Percentiles rank a stretch among this genome's conserved stretches.
These are phyloP conservation scores for Spiromastix sp. DNA, from an alignment of 2,329 filamentous ascomycete species.

Conservation along the genomic window DNA sequence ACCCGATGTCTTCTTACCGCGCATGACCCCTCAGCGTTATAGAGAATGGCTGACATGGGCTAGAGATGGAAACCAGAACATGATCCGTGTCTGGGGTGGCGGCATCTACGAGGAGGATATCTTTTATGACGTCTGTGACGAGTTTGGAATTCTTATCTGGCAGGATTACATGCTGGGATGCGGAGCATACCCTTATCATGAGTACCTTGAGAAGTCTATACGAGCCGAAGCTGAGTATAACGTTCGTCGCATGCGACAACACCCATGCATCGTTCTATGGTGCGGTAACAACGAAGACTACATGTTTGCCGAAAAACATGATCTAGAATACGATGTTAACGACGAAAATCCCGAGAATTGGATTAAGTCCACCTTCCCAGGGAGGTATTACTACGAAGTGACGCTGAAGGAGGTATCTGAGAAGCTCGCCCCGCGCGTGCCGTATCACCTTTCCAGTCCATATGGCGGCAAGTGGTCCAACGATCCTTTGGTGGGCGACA, in stretches of 20 bases:
- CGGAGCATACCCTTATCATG: conserved; percentile 55
- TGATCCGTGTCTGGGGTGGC: conserved; percentile 52
- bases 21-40: conserved; percentile 39
- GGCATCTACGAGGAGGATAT: conserved; percentile 60
- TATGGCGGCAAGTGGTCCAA: conserved; percentile 58
- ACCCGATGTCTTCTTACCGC: conserved; percentile 42
- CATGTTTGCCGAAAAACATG: conserved; percentile 57
- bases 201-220: conserved; percentile 48
- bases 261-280: conserved; percentile 69
- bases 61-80: conserved; percentile 43
- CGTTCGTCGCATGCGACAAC: conserved; percentile 57
- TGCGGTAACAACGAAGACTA: conserved; percentile 87
- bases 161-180: conserved; percentile 70
- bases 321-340: conserved; percentile 62
- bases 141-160: conserved; percentile 63
- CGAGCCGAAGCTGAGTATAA: conserved; percentile 51
- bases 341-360: conserved; percentile 49
- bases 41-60: conserved; percentile 42
- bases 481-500: conserved; percentile 68
- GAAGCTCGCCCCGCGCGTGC: conserved; percentile 52
- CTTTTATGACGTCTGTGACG: conserved; percentile 61
- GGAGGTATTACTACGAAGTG: conserved; percentile 77
- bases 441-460: conserved; percentile 15
- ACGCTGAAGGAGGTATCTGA: conserved; percentile 54
- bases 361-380: conserved; percentile 69